Evolutionary conservation across 2,329 filamentous ascomycete species (phyloP), one percentile per base, ranked within the genome.

Genomic region (Fusarium subglutinans): DNA sequence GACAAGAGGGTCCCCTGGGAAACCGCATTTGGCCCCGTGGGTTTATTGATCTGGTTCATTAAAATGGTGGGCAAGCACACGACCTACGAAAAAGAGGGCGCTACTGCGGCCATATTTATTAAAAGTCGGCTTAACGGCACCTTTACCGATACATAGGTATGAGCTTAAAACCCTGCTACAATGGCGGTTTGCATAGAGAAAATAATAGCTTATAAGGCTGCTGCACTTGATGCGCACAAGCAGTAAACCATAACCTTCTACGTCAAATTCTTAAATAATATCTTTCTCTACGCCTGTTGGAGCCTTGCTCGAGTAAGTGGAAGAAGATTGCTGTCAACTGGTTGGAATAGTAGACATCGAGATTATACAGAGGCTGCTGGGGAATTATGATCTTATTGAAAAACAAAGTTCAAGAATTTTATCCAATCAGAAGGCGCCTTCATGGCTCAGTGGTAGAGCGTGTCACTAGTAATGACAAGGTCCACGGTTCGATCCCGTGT

Each of bases 381-480:
- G 33, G 33, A 6, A 26, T 26, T 5, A 26, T 5, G 26, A 26
- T 26, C 26, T 5, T 26, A 26, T 26, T 26, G 26, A 5, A 26
- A 26, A 6, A 26, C 6, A 26, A 26, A 26, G 26, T 26, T 26
- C 6, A 5, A 26, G 5, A 26, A 13, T 5, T 7, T 24, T 17
- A 65, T n/a, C 66, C 43, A 70, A 70, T 18, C 20, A 59, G 35
- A 40, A 66, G 17, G 26, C 40, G 67, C 67, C 67, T 64, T 24
- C 44, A 65, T 70, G 66, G 67, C 67, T 70, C 67, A 70, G 67
- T 70, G 66, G 67, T 70, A 70, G 67, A 70, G 67, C 67, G 67
- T 70, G 66, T 70, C 67, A 70, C 67, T 70, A 70, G 67, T 70
- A 70, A 70, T 70, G 67, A 70, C 66, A 70, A 70, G 67, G 67